Evolutionary conservation across 257 asterid genomes (phyloP).

Genomic region (Fraxinus excelsior): DNA sequence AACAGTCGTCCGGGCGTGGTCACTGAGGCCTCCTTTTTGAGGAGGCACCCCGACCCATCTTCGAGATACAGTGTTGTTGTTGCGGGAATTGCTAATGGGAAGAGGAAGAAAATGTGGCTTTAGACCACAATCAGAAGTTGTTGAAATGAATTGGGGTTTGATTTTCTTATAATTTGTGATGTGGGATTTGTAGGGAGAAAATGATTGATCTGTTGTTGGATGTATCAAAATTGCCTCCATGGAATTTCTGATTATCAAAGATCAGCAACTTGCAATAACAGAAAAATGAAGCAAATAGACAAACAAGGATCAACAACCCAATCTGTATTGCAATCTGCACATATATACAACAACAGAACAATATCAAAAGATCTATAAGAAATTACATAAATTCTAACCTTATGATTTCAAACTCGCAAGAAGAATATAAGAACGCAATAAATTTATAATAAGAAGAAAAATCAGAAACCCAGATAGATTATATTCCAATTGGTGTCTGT

Average conservation of each 20-base stretch:
- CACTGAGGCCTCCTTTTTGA: background rate
- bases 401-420: too few species aligned
- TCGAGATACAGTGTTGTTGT: constrained; percentile 7
- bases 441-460: background rate
- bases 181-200: constrained; percentile 33
- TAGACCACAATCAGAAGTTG: constrained; percentile 35
- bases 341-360: background rate
- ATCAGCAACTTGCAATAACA: background rate
- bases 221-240: constrained; percentile 43
- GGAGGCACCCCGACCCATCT: background rate
- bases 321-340: background rate
- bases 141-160: constrained; percentile 19
- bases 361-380: background rate
- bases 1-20: background rate
- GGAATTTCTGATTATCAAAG: background rate
- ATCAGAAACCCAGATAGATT: background rate
- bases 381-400: background rate
- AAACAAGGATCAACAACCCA: constrained; percentile 24
- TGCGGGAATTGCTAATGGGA: constrained; percentile 32
- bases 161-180: constrained; percentile 23
- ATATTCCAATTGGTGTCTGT: too few species aligned
- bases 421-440: too few species aligned
- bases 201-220: constrained; percentile 25
- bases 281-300: background rate
- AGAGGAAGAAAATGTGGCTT: constrained; percentile 46